These are phyloP conservation scores for Debaryomyces udenii DNA, from an alignment of 1,139 yeast genomes.

Conservation along the genomic window DNA sequence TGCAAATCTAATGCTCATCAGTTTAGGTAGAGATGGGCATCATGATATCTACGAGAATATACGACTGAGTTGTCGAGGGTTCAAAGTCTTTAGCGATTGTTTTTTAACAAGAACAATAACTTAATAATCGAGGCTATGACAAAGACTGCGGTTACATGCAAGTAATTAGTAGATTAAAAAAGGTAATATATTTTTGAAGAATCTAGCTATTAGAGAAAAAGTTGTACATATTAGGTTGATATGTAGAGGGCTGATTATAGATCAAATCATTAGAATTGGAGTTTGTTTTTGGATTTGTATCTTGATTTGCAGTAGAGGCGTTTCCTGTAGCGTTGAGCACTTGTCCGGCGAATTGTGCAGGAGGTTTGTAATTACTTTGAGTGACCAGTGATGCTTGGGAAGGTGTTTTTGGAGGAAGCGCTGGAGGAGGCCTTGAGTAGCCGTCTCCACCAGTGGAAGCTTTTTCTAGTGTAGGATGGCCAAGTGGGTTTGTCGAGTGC, in stretches of 20 bases:
- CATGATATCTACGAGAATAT: not conserved
- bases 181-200: too few species aligned
- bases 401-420: conserved; percentile 12
- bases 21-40: not conserved
- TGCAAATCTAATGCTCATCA: not conserved
- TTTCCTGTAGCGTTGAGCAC: not conserved
- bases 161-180: not conserved
- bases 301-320: not conserved
- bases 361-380: not conserved
- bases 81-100: not conserved
- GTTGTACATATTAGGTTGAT: conserved; percentile 52
- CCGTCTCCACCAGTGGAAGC: conserved; percentile 4
- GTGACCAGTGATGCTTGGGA: not conserved
- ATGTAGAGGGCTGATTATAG: conserved; percentile 52
- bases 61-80: too few species aligned
- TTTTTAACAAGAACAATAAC: not conserved
- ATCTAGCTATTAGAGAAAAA: conserved; percentile 31
- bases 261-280: conserved; percentile 27
- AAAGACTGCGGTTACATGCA: not conserved
- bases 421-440: conserved; percentile 12
- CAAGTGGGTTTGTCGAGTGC: not conserved
- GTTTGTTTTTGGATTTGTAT: not conserved
- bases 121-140: not conserved
- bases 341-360: not conserved
- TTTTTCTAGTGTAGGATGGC: conserved; percentile 2